phyloP scores from a whole-genome alignment of 805 yeast genomes.

The Myxozyma melibiosi region DNA sequence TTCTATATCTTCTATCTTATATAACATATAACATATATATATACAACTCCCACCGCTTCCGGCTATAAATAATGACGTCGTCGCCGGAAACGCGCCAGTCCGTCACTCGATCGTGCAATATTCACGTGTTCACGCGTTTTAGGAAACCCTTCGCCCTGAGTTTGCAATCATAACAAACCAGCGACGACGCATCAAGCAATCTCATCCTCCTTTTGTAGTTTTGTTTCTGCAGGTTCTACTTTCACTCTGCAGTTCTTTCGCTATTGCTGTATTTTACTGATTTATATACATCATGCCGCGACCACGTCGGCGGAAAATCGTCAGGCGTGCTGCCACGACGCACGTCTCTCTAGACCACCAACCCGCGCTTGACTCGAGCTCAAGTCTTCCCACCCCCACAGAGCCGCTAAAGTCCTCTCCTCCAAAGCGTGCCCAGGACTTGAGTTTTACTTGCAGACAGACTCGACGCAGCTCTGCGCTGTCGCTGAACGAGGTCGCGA shows the following conservation, averaged over 20 bases:
- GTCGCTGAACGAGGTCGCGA: too few species aligned
- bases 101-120: not conserved
- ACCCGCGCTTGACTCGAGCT: not conserved
- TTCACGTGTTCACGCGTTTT: conserved; percentile 14
- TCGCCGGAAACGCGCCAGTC: not conserved
- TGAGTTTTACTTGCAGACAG: too few species aligned
- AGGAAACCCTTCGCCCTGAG: not conserved
- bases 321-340: not conserved
- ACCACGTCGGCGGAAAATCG: conserved; percentile 19
- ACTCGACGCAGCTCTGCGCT: too few species aligned
- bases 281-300: conserved; percentile 17
- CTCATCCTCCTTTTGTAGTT: too few species aligned
- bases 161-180: conserved; percentile 11
- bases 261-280: not conserved
- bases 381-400: too few species aligned
- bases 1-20: too few species aligned
- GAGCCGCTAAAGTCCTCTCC: too few species aligned
- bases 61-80: not conserved
- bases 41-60: not conserved
- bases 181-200: not conserved
- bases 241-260: not conserved
- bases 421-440: too few species aligned
- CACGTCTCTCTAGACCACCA: too few species aligned
- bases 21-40: too few species aligned
- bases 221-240: not conserved